A percentile compares a stretch with the other conserved stretches of the same genome.
These are phyloP conservation scores for Pachysandra terminalis DNA, from an alignment of 164 flowering plant genomes.

Conservation along the genomic window DNA sequence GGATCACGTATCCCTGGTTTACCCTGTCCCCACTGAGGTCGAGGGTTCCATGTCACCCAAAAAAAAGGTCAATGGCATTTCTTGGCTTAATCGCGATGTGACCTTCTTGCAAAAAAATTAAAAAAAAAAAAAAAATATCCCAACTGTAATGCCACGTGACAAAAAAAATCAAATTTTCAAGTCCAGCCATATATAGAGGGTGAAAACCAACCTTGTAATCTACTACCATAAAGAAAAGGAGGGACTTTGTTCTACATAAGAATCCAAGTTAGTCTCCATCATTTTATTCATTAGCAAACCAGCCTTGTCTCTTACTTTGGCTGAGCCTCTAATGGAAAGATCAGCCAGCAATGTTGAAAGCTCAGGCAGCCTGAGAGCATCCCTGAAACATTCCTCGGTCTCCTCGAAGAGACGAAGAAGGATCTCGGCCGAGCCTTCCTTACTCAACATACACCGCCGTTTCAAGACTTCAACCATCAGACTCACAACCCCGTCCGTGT, in stretches of 20 bases:
- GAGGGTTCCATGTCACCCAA: too few species aligned
- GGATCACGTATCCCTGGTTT: too few species aligned
- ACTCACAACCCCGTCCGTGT: slow-evolving; percentile 34
- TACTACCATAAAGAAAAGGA: slow-evolving; percentile 20
- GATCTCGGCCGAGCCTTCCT: slow-evolving; percentile 63
- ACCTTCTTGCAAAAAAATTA: too few species aligned
- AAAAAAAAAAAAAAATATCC: too few species aligned
- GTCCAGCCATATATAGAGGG: too few species aligned
- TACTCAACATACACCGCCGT: slow-evolving; percentile 64
- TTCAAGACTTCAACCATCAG: slow-evolving; percentile 46
- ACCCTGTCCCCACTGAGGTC: too few species aligned
- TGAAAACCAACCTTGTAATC: too few species aligned
- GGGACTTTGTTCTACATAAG: slow-evolving; percentile 24
- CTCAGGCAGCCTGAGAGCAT: slow-evolving; percentile 45
- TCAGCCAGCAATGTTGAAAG: slow-evolving; percentile 53
- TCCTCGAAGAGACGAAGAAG: slow-evolving; percentile 55
- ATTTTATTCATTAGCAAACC: slow-evolving; percentile 48
- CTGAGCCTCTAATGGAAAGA: slow-evolving; percentile 60
- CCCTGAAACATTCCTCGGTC: slow-evolving; percentile 47
- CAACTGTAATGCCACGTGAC: too few species aligned
- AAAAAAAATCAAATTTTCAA: too few species aligned
- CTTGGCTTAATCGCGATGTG: too few species aligned
- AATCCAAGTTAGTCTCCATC: slow-evolving; percentile 35
- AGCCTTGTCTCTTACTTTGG: slow-evolving; percentile 53
- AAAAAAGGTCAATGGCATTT: too few species aligned